phyloP scores from a whole-genome alignment of 495 filamentous ascomycete species.

The Xylaria scruposa region DNA sequence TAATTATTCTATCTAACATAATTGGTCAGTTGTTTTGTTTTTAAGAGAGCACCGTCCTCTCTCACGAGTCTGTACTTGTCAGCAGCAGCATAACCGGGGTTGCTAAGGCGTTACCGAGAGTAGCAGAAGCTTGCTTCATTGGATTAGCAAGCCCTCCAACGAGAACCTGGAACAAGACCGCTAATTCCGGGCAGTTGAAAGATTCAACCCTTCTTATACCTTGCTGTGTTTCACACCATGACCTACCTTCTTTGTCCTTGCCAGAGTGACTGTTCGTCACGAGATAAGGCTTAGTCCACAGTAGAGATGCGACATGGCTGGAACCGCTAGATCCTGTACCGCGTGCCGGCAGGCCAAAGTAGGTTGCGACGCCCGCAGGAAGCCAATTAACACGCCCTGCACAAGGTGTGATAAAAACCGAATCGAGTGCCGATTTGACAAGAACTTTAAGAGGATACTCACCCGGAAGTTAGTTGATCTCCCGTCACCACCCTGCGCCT shows the following conservation, averaged over 20 bases:
- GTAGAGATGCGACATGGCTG: conserved; percentile 9
- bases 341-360: conserved; percentile 22
- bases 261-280: neutral
- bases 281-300: neutral
- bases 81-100: neutral
- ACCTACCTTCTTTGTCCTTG: neutral
- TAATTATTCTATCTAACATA: neutral
- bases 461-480: conserved; percentile 20
- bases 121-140: neutral
- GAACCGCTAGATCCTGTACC: conserved; percentile 16
- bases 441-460: conserved; percentile 24
- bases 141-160: neutral
- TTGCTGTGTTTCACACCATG: neutral
- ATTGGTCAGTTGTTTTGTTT: neutral
- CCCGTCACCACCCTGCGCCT: neutral
- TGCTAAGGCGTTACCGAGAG: neutral
- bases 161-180: neutral
- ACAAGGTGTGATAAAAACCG: conserved; percentile 7
- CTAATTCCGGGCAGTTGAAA: neutral
- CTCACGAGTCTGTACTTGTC: neutral
- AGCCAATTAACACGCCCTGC: conserved; percentile 13
- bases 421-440: conserved; percentile 21
- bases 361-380: conserved; percentile 19
- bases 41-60: neutral
- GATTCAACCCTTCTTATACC: neutral